phyloP scores from a whole-genome alignment of 176 grass and related monocot species.

The Rhynchospora tenuis region DNA sequence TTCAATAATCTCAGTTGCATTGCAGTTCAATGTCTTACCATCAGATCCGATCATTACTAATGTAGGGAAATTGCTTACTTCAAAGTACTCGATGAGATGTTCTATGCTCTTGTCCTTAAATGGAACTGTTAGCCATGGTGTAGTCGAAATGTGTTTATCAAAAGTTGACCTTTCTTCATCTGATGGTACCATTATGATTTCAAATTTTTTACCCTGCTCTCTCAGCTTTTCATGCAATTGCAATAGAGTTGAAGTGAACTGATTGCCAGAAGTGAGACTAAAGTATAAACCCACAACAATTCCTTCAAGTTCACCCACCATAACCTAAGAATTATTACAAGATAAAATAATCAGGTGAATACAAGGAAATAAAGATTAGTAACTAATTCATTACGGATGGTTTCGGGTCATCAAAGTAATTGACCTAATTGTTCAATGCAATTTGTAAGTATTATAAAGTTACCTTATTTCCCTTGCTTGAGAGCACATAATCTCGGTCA shows the following conservation, averaged over 20 bases:
- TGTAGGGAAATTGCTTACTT: slow-evolving; percentile 45
- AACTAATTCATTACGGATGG: background rate
- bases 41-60: slow-evolving; percentile 74
- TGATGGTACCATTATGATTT: slow-evolving; percentile 57
- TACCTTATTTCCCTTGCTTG: slow-evolving; percentile 61
- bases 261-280: slow-evolving; percentile 21
- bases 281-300: slow-evolving; percentile 69
- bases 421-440: background rate
- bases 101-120: slow-evolving; percentile 49
- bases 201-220: slow-evolving; percentile 67
- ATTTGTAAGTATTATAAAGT: slow-evolving; percentile 7
- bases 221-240: slow-evolving; percentile 66
- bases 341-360: background rate
- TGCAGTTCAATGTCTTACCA: slow-evolving; percentile 64
- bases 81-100: slow-evolving; percentile 68
- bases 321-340: slow-evolving; percentile 31
- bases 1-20: slow-evolving; percentile 55
- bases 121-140: slow-evolving; percentile 81
- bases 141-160: slow-evolving; percentile 37
- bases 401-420: background rate
- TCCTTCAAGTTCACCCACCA: slow-evolving; percentile 64
- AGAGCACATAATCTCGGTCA: slow-evolving; percentile 51
- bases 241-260: slow-evolving; percentile 51
- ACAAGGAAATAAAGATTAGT: slow-evolving; percentile 2
- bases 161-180: slow-evolving; percentile 40